Base-by-base conservation (phyloP, 345 rosid species). In the Eucalyptus virginea region DNA sequence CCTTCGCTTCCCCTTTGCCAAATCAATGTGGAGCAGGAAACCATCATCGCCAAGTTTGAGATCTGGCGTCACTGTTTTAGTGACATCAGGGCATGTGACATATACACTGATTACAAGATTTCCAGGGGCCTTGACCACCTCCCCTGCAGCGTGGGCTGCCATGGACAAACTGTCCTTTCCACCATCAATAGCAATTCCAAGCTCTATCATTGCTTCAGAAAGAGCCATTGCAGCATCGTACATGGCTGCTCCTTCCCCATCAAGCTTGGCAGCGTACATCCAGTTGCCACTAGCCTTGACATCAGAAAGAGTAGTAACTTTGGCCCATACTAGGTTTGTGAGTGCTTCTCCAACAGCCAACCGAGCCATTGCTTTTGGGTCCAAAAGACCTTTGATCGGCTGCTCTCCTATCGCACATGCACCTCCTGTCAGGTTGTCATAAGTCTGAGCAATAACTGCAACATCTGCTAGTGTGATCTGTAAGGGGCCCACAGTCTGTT, bases 241-340 rank as follows among this genome's bases (percentile, higher is more conserved):
- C 97, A 98, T 97, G 17, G 96, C 97, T 88, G 98, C 97, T 62
- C 99, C 99, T 94, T 98, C 99, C 89, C 98, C 99, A 62, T 96
- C 97, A 87, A 98, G 95, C 95, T 96, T 97, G 77, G 99, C 99
- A 87, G 99, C 99, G 90, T 97, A 97, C 98, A 96, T 97, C 99
- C 99, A 97, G 89, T 97, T 98, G 49, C 99, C 99, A 87, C 99
- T 98, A 5, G 98, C 98, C 92, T 98, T 98, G 88, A 97, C 99
- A 92, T 97, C 97, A 89, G 97, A 95, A 52, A 98, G 95, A 88
- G 98, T 92, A 91, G 98, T 96, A 86, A 95, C 94, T 93, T 97
- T 94, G 77, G 99, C 98, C 98, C 99, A 97, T 60, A 97, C 96
- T 18, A 98, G 96, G 93, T 98, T 98, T 50, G 98, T 98, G 56